Conservation (phyloP, 441 rosid genomes). For the Sinapis alba region DNA sequence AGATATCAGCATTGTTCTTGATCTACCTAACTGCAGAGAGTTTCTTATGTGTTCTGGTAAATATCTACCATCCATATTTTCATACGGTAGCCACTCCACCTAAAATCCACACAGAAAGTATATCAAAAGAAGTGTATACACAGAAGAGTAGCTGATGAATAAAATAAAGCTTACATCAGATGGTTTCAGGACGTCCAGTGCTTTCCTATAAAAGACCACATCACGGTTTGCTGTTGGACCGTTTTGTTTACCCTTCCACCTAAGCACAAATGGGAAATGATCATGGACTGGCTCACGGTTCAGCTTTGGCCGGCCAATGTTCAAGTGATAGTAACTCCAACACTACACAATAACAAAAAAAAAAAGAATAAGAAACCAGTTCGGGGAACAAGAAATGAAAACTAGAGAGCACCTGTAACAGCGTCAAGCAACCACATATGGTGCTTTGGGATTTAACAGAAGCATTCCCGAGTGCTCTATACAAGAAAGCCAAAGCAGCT, state of each 20-base stretch:
- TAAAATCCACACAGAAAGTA: constrained; percentile 21
- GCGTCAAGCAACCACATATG: constrained; percentile 93
- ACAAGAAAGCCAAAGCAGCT: constrained; percentile 89
- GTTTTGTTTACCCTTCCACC: constrained; percentile 96
- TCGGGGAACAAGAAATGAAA: background rate
- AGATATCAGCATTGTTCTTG: constrained; percentile 95
- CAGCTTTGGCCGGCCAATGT: constrained; percentile 90
- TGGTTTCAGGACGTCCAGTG: constrained; percentile 77
- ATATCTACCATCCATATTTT: constrained; percentile 61
- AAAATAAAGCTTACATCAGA: constrained; percentile 54
- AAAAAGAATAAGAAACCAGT: constrained; percentile 9
- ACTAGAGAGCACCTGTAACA: constrained; percentile 62
- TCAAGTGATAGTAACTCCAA: constrained; percentile 97
- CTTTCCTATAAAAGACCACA: constrained; percentile 88
- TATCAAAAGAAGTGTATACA: background rate
- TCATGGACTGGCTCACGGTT: constrained; percentile 77
- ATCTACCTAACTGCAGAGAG: constrained; percentile 80
- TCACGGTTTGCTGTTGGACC: constrained; percentile 97
- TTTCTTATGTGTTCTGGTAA: constrained; percentile 70
- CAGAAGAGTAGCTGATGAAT: background rate
- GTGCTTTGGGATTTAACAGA: constrained; percentile 97
- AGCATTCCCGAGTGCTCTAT: constrained; percentile 97
- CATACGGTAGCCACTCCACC: constrained; percentile 98
- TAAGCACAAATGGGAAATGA: constrained; percentile 87
- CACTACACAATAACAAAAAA: constrained; percentile 56